Evolutionary conservation across 495 filamentous ascomycete genomes (phyloP), one percentile per base, ranked within the genome.

Genomic region (Amphirosellinia nigrospora): DNA sequence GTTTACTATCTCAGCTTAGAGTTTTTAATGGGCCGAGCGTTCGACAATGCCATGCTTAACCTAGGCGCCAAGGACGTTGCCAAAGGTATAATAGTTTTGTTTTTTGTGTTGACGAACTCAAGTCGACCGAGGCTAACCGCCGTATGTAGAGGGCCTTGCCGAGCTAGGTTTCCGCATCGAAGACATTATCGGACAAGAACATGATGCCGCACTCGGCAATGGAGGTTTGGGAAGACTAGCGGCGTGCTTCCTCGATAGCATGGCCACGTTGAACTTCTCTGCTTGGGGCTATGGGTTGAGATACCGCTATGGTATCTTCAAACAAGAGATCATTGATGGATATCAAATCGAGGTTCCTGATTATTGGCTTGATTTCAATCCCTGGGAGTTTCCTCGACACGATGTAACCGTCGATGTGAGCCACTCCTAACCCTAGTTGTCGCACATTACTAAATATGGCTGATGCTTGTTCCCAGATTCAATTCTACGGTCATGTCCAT

Each of bases 301-400:
- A 68, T 99, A 99, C 80, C 86, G 93, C 73, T 99, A 99, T 79
- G 96, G 96, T 72, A 99, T 99, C 77, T 99, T 99, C 89, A 97
- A 98, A 84, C 96, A 99, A 83, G 95, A 99, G 84, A 97, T 99
- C 73, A 88, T 98, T 60, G 91, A 98, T 76, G 96, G 96, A 21
- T 98, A 97, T 76, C 96, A 99, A 80, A 93, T 98, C 60, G 96
- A 99, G 75, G 90, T 98, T 56, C 96, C 96, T 26, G 96, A 99
- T 79, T 99, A 99, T 81, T 99, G 96, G 96, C 88, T 99, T 38
- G 96, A 98, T 77, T 97, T 98, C 79, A 98, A 98, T 84, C 96
- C 96, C 7, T 99, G 96, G 96, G 96, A 99, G 76, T 98, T 99
- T 75, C 93, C 94, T 23, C 88, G 96, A 72, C 94, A 97, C 78